A percentile compares a stretch with the other conserved stretches of the same genome.
Conservation (phyloP, 192 early-diverging fungal genomes). For the Podila clonocystis region DNA sequence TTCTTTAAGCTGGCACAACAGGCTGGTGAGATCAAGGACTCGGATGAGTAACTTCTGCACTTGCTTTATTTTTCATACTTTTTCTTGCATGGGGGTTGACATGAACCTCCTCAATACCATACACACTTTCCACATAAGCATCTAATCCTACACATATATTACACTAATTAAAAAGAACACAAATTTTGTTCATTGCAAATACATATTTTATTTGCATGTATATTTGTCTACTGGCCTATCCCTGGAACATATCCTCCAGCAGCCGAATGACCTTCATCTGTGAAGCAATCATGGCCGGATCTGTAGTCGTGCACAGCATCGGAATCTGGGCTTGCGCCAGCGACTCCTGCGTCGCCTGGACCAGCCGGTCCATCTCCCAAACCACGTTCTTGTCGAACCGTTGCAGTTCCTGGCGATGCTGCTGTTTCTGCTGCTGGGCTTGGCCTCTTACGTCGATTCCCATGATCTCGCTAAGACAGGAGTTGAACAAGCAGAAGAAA, state of each 20-base stretch:
- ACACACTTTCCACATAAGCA: too few species aligned
- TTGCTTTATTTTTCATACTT: neutral
- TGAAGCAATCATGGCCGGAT: conserved; percentile 15
- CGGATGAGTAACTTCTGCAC: neutral
- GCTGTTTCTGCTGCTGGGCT: conserved; percentile 7
- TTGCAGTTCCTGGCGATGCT: conserved; percentile 15
- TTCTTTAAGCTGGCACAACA: conserved; percentile 36
- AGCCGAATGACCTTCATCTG: conserved; percentile 41
- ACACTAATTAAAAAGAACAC: too few species aligned
- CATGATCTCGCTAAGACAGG: conserved; percentile 33
- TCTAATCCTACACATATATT: too few species aligned
- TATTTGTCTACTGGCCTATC: neutral
- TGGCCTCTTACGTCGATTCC: conserved; percentile 16
- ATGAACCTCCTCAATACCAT: too few species aligned
- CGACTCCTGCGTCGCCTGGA: conserved; percentile 13
- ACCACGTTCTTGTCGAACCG: conserved; percentile 34
- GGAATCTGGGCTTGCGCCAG: conserved; percentile 15
- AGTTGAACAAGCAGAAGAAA: neutral
- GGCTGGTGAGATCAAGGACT: conserved; percentile 41
- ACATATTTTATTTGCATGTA: neutral
- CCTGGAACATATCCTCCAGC: conserved; percentile 37
- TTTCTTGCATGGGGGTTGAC: neutral
- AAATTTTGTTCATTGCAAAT: too few species aligned
- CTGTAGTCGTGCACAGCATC: conserved; percentile 12
- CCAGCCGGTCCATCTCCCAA: conserved; percentile 19